Conservation (phyloP, 1,139 yeast species). For the Scheffersomyces insectosa region DNA sequence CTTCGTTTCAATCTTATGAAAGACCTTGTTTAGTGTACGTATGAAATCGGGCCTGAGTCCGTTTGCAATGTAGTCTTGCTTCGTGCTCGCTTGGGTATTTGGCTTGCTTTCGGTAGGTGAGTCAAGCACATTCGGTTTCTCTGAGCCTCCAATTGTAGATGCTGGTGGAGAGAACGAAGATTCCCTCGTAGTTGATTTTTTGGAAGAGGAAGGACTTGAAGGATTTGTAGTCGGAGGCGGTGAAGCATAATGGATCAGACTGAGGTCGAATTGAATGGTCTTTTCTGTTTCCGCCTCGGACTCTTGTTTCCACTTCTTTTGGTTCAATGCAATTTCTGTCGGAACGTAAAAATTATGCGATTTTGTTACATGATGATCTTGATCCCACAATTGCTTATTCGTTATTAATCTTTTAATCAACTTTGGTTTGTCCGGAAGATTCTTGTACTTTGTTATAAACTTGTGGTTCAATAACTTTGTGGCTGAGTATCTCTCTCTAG, state of each 20-base stretch:
- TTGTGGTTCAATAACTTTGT: constrained; percentile 57
- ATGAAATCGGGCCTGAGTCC: constrained; percentile 30
- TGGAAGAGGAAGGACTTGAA: constrained; percentile 13
- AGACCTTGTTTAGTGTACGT: constrained; percentile 36
- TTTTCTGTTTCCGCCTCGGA: constrained; percentile 9
- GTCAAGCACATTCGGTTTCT: not conserved
- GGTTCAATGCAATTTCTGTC: constrained; percentile 38
- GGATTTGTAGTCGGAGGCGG: constrained; percentile 4
- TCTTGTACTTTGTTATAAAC: constrained; percentile 43
- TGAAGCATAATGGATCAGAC: constrained; percentile 25
- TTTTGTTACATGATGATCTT: constrained; percentile 35
- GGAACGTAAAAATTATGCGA: constrained; percentile 41
- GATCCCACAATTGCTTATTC: constrained; percentile 43
- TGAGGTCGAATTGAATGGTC: constrained; percentile 38
- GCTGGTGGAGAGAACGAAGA: constrained; percentile 8
- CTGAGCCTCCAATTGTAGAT: not conserved
- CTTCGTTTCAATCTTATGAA: constrained; percentile 35
- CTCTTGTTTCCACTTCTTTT: constrained; percentile 32
- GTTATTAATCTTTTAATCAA: constrained; percentile 36
- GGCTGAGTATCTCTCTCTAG: constrained; percentile 60
- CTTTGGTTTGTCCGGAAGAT: constrained; percentile 14
- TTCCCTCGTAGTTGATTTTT: constrained; percentile 12
- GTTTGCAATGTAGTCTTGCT: constrained; percentile 27
- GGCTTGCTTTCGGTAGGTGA: constrained; percentile 1
- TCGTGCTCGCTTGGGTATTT: constrained; percentile 7